phyloP scores from a whole-genome alignment of 805 yeast genomes.

The Candida patagonica region DNA sequence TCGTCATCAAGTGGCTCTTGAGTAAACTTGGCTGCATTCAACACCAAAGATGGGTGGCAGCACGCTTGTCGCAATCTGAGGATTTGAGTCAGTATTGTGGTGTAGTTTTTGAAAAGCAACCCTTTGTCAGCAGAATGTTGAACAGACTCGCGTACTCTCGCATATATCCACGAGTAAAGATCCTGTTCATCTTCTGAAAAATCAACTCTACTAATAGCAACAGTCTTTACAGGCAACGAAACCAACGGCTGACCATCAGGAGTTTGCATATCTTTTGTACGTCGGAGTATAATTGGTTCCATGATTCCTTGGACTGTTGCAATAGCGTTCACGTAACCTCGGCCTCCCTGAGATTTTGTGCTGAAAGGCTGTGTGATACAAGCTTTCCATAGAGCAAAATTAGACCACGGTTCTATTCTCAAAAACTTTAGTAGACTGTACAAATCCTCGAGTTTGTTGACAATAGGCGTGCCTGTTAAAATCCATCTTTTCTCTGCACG shows the following conservation, averaged over 20 bases:
- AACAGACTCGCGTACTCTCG: slow-evolving; percentile 46
- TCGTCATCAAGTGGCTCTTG: slow-evolving; percentile 12
- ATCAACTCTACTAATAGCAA: slow-evolving; percentile 55
- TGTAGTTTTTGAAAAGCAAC: slow-evolving; percentile 58
- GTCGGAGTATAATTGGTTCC: slow-evolving; percentile 71
- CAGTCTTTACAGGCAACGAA: slow-evolving; percentile 64
- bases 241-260: slow-evolving; percentile 66
- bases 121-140: slow-evolving; percentile 37
- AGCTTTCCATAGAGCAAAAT: slow-evolving; percentile 76
- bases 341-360: slow-evolving; percentile 31
- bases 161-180: slow-evolving; percentile 60
- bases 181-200: slow-evolving; percentile 58
- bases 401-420: slow-evolving; percentile 82
- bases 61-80: slow-evolving; percentile 80
- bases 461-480: slow-evolving; percentile 88
- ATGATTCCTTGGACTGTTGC: slow-evolving; percentile 77
- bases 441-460: slow-evolving; percentile 79
- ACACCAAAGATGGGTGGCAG: slow-evolving; percentile 67
- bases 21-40: slow-evolving; percentile 18
- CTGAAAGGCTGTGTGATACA: slow-evolving; percentile 81
- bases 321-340: slow-evolving; percentile 57
- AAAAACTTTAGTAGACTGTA: slow-evolving; percentile 68
- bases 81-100: slow-evolving; percentile 74
- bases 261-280: slow-evolving; percentile 80
- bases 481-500: slow-evolving; percentile 66